A percentile compares a stretch with the other conserved stretches of the same genome.
Evolutionary conservation across 768 basidiomycete species (phyloP).

Genomic region (Russula emetica): DNA sequence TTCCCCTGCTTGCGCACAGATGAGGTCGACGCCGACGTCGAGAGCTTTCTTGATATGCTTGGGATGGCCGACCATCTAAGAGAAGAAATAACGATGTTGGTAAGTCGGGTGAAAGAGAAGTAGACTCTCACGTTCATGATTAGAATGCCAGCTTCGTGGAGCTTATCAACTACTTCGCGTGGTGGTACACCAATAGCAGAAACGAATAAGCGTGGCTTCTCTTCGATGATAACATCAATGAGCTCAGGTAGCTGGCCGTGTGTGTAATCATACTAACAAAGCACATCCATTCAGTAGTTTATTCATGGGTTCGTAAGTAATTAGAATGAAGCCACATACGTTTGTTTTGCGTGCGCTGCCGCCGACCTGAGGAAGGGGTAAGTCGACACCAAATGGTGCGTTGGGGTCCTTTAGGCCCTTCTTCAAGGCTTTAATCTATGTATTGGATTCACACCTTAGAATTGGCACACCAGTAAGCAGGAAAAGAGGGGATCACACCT

Average conservation of each 20-base stretch:
- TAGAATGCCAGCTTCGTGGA: slow-evolving; percentile 80
- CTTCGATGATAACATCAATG: slow-evolving; percentile 88
- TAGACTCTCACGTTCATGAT: slow-evolving; percentile 67
- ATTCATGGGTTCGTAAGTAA: too few species aligned
- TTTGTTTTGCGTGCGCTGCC: slow-evolving; percentile 89
- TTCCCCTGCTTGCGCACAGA: slow-evolving; percentile 92
- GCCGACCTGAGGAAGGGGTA: slow-evolving; percentile 83
- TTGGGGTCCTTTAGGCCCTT: slow-evolving; percentile 65
- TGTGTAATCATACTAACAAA: slow-evolving; percentile 76
- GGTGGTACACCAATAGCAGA: slow-evolving; percentile 89
- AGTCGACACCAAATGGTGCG: slow-evolving; percentile 86
- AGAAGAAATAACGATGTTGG: too few species aligned
- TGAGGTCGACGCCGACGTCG: slow-evolving; percentile 81
- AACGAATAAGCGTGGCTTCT: slow-evolving; percentile 84
- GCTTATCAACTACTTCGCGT: slow-evolving; percentile 66
- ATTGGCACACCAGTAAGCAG: not conserved
- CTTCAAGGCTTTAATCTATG: slow-evolving; percentile 70
- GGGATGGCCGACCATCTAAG: slow-evolving; percentile 84
- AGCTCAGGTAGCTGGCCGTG: slow-evolving; percentile 83
- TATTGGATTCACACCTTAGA: not conserved
- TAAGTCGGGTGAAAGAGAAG: not conserved
- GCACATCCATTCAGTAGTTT: slow-evolving; percentile 13
- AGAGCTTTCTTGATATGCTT: slow-evolving; percentile 82
- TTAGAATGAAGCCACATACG: slow-evolving; percentile 37
- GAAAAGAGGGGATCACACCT: slow-evolving; percentile 43